Evolutionary conservation across 345 rosid species (phyloP), one percentile per base, ranked within the genome.

Genomic region (Camelina sativa): DNA sequence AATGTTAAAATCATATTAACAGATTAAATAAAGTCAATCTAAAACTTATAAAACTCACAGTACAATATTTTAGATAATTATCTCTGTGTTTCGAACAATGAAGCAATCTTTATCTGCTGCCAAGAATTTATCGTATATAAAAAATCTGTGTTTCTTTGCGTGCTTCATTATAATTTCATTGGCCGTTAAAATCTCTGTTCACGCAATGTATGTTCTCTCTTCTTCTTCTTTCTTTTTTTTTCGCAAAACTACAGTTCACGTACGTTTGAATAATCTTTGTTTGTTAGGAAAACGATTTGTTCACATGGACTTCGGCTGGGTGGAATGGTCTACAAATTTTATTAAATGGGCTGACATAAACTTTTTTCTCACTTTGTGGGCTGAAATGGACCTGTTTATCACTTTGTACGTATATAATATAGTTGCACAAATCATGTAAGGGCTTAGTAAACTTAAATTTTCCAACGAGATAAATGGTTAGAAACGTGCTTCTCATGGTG

Each of bases 41-140:
- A 40, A 44, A 56, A 56, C 12, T 10, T 52, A 35, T 28, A 28
- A 56, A 16, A 41, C 40, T 54, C 38, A 25, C 28, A 37, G n/a
- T 15, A 25, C 28, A 37, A 11, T 15, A n/a, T 15, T 44, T 30
- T 50, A 34, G 34, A 35, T 66, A 0, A 11, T 4, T 64, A 53
- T 9, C 46, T 12, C 1, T 34, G 56, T 17, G 16, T 75, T 52
- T 28, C 7, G 47, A 67, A 60, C 13, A 56, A 51, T 6, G 52
- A 48, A 50, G 25, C 62, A 76, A 68, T 69, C 74, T 76, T 76
- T 76, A n/a, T 52, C 30, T 76, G 69, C 52, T 60, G 28, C 74
- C 22, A 34, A 75, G 28, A 58, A 22, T 61, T 16, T 62, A 9
- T 76, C 51, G 34, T 32, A 4, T 13, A 11, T 12, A 7, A 54